A percentile compares a stretch with the other conserved stretches of the same genome.
These are phyloP conservation scores for Piromyces sp. DNA, from an alignment of 192 early-diverging fungal species.

Conservation along the genomic window DNA sequence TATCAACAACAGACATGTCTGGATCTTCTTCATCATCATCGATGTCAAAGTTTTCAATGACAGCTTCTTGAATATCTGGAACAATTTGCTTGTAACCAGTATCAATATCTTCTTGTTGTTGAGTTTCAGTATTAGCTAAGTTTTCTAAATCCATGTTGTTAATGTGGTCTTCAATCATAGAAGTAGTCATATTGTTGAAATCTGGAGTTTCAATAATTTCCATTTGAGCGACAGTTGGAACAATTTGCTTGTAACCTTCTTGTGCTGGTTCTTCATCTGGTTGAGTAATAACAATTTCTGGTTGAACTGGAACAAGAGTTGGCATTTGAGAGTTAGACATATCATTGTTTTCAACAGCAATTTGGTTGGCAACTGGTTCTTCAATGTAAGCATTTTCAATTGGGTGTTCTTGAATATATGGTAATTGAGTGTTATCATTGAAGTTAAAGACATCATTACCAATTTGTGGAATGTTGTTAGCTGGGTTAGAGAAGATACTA, in stretches of 20 bases:
- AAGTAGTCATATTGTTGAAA: neutral
- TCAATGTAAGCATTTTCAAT: neutral
- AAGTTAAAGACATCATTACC: neutral
- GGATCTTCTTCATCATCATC: neutral
- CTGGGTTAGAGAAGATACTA: neutral
- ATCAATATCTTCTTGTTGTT: neutral
- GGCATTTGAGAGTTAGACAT: neutral
- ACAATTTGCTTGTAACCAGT: neutral
- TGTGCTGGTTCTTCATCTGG: neutral
- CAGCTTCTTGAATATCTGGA: neutral
- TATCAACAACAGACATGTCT: neutral
- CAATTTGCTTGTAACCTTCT: neutral
- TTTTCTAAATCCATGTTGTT: neutral
- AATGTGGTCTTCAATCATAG: neutral
- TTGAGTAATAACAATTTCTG: neutral
- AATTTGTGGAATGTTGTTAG: neutral
- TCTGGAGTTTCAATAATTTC: neutral
- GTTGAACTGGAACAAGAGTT: neutral
- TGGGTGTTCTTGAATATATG: neutral
- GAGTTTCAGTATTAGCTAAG: neutral
- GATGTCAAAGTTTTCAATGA: neutral
- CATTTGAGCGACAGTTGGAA: neutral
- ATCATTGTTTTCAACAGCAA: neutral
- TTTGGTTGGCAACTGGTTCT: neutral
- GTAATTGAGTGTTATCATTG: neutral